Base-by-base conservation (phyloP, 441 rosid species). In the Arabidopsis lyrata region DNA sequence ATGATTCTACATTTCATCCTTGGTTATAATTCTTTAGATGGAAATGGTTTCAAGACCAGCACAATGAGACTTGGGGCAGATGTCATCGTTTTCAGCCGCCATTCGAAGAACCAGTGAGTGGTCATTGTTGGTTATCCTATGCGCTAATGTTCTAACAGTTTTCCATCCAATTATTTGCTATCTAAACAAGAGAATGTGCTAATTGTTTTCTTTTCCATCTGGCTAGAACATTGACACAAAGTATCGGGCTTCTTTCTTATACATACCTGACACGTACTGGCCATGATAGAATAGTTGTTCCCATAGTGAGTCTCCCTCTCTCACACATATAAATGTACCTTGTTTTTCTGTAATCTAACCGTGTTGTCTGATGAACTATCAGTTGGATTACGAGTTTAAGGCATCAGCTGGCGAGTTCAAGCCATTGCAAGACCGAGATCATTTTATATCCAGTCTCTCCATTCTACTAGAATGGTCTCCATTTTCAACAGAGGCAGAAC, bases 41-140 rank as follows among this genome's bases (percentile, higher is more conserved):
- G 98, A 39, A 95, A 95, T 82, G 98, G 99, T 75, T 95, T 92
- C 86, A 95, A 95, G 89, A 95, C 99, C 18, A 90, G 99, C 86
- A 84, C 98, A 64, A 93, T 93, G 98, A 87, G 99, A 81, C 97
- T 95, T 68, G 98, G 99, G 67, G 96, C 94, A 64, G 98, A 92
- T 79, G 99, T 87, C 58, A 83, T 95, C 41, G 97, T 95, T 73
- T 93, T 95, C 87, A 95, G 93, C 78, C 84, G 98, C 75, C 87
- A 83, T 81, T 9, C 61, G 68, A 73, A 77, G 49, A 73, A 93
- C 55, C 83, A 93, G 99, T 95, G 75, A 64, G 88, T 68, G 78
- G 52, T 42, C 66, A n/a, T 15, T 61, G 39, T 34, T 71, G 39
- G 18, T 44, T 65, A 44, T 6, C 35, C 18, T 49, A 52, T 65